Evolutionary conservation across 371 early-diverging fungal genomes (phyloP).

Genomic region (Amoeboaphelidium protococcarum): DNA sequence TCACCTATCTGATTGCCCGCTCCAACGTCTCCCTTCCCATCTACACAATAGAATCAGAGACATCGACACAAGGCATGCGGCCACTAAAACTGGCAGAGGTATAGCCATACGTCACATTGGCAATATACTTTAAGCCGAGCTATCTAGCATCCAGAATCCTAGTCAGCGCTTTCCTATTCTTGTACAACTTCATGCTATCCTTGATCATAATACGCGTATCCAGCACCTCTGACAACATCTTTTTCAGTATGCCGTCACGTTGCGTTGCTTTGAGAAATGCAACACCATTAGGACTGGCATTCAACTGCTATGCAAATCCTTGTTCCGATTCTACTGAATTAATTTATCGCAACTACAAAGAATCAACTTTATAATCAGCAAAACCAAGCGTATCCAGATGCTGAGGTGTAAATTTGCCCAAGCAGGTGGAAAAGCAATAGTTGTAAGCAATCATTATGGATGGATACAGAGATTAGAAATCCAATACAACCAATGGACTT

Average conservation of each 20-base stretch:
- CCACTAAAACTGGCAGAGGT: slow-evolving; percentile 44
- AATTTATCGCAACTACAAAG: not conserved
- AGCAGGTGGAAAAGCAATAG: slow-evolving; percentile 20
- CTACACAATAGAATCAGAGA: slow-evolving; percentile 69
- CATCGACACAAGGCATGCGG: slow-evolving; percentile 64
- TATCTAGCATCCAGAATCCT: slow-evolving; percentile 44
- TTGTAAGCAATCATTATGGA: slow-evolving; percentile 83
- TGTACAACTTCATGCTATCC: slow-evolving; percentile 40
- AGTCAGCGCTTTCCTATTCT: slow-evolving; percentile 17
- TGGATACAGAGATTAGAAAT: slow-evolving; percentile 76
- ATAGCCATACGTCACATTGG: slow-evolving; percentile 81
- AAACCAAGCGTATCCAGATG: not conserved
- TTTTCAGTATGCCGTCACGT: slow-evolving; percentile 37
- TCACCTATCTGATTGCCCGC: slow-evolving; percentile 32
- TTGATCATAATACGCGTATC: slow-evolving; percentile 73
- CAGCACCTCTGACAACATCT: slow-evolving; percentile 55
- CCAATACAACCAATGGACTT: slow-evolving; percentile 55
- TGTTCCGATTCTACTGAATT: not conserved
- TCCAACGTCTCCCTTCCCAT: slow-evolving; percentile 57
- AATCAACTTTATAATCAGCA: not conserved
- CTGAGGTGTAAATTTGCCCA: not conserved
- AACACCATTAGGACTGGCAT: slow-evolving; percentile 36
- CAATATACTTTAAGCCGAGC: slow-evolving; percentile 51
- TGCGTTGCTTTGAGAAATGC: slow-evolving; percentile 47
- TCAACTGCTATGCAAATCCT: slow-evolving; percentile 19